Evolutionary conservation across 2,329 filamentous ascomycete genomes (phyloP), one percentile per base, ranked within the genome.

Genomic region (Aspergillus ustus): DNA sequence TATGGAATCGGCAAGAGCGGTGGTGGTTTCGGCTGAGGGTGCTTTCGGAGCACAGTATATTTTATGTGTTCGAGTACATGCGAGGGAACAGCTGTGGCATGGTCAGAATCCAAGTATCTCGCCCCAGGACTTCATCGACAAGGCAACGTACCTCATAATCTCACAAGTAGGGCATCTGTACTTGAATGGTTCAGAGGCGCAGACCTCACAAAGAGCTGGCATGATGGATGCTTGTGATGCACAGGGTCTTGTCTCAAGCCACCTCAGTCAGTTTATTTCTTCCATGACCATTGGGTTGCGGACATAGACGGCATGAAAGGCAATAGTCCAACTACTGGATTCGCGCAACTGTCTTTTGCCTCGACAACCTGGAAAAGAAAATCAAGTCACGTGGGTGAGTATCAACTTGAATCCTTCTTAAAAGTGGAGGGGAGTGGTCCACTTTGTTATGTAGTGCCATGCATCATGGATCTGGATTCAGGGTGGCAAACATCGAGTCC

Each of bases 31-130:
- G 4, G 25, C 2, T 25, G 63, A 60, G 46, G 58, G 55, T 31
- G 65, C 58, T 64, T 72, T 72, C n/a, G 75, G 74, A 20, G 71
- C 69, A 63, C 80, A 82, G 60, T 76, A 75, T 19, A 73, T 73
- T 67, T 81, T 80, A 67, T 82, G 80, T 5, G 74, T 70, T 57
- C 81, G 77, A 43, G 78, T 78, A 66, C 81, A 82, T 34, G 69
- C 72, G 43, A 82, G 74, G 9, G 80, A 82, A 59, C 81, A 82
- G 64, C 80, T 82, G 64, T 29, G 25, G 49, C 3, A 7, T 20
- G 25, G 43, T 57, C 17, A 60, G 51, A 48, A 19, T 62, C 11
- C 20, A 31, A 7, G 20, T 51, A 46, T 44, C 22, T 31, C 17
- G n/a, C 19, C 17, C 52, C 15, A 17, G 9, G 19, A 46, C 40